A percentile compares a stretch with the other conserved stretches of the same genome.
These are phyloP conservation scores for Daldinia grandis DNA, from an alignment of 495 filamentous ascomycete genomes.

Conservation along the genomic window DNA sequence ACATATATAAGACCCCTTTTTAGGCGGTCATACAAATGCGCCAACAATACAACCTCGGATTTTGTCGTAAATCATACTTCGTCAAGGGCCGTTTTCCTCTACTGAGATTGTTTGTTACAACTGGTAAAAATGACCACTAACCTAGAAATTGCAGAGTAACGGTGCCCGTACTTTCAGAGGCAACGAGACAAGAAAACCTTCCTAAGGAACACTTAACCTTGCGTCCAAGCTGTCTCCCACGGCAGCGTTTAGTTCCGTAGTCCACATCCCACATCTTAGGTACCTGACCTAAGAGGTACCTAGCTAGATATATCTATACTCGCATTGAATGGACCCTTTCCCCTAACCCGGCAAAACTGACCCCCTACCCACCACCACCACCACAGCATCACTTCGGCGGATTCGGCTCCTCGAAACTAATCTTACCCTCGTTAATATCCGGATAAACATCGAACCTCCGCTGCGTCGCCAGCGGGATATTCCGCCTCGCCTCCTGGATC, in stretches of 20 bases:
- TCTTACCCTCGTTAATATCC: constrained; percentile 72
- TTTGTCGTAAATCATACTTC: neutral
- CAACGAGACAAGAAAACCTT: neutral
- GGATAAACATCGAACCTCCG: constrained; percentile 95
- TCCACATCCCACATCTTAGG: neutral
- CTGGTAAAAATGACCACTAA: neutral
- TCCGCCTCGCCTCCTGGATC: constrained; percentile 80
- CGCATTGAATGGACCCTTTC: too few species aligned
- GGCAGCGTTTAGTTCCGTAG: neutral
- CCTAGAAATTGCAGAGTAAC: neutral
- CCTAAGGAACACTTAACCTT: neutral
- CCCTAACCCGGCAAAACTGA: neutral
- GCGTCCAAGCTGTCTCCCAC: neutral
- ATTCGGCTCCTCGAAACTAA: constrained; percentile 42
- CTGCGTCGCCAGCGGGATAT: constrained; percentile 86
- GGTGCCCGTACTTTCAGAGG: neutral
- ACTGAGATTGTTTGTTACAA: neutral
- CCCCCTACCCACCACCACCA: neutral
- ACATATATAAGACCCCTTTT: neutral
- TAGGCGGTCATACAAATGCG: neutral
- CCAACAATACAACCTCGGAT: neutral
- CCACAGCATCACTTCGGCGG: constrained; percentile 9
- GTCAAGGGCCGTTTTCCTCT: neutral
- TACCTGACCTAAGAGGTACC: too few species aligned
- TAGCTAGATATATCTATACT: too few species aligned